Evolutionary conservation across 2,329 filamentous ascomycete species (phyloP).

Genomic region (Xylariaceae sp.): DNA sequence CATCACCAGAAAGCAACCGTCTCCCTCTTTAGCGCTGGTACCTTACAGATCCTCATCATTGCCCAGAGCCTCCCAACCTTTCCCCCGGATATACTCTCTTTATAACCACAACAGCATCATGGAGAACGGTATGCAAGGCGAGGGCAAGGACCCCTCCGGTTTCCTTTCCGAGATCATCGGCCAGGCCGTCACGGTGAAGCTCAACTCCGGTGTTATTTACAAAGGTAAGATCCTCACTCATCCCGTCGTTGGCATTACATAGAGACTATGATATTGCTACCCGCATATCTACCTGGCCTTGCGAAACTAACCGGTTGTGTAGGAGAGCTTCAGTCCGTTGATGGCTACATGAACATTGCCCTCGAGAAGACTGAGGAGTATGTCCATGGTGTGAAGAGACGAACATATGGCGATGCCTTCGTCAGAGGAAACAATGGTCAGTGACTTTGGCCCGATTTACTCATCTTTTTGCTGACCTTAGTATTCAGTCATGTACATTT

Average conservation of each 20-base stretch:
- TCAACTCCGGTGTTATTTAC: slow-evolving; percentile 98
- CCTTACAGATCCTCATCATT: not conserved
- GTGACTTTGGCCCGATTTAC: not conserved
- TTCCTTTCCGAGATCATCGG: slow-evolving; percentile 95
- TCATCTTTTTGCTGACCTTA: slow-evolving; percentile 18
- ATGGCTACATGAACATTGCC: slow-evolving; percentile 99
- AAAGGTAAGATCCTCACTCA: slow-evolving; percentile 58
- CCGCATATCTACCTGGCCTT: not conserved
- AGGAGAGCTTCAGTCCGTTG: slow-evolving; percentile 95
- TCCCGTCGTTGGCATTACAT: too few species aligned
- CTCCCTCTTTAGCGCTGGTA: too few species aligned
- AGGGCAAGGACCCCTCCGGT: slow-evolving; percentile 86
- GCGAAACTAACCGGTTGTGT: slow-evolving; percentile 21
- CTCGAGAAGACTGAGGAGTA: slow-evolving; percentile 93
- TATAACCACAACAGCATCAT: slow-evolving; percentile 46
- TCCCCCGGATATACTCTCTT: not conserved
- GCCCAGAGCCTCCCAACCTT: not conserved
- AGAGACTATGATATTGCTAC: not conserved
- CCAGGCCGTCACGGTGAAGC: slow-evolving; percentile 87
- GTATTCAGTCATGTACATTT: slow-evolving; percentile 62
- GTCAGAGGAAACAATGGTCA: slow-evolving; percentile 92
- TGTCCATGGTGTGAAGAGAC: slow-evolving; percentile 75
- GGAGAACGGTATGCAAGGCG: slow-evolving; percentile 68
- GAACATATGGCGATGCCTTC: slow-evolving; percentile 90
- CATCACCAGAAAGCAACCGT: too few species aligned